Percentiles rank a stretch among this genome's conserved stretches.
Evolutionary conservation across 345 rosid species (phyloP).

Genomic region (Eucalyptus shirleyi): DNA sequence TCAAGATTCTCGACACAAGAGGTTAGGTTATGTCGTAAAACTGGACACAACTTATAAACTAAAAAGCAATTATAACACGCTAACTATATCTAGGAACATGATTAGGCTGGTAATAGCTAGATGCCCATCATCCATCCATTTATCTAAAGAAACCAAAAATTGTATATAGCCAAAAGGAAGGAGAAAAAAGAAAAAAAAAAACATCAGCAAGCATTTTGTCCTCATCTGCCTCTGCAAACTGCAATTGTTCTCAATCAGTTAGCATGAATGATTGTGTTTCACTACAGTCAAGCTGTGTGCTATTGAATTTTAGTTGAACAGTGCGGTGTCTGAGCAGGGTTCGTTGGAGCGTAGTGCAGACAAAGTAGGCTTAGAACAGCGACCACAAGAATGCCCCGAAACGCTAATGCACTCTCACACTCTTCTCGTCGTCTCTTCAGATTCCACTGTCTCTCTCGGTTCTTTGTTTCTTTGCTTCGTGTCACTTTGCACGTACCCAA

Average conservation of each 20-base stretch:
- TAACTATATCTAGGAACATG: background rate
- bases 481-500: background rate
- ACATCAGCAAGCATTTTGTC: background rate
- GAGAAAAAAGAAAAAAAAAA: background rate
- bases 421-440: background rate
- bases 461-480: background rate
- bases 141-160: background rate
- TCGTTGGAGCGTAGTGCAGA: background rate
- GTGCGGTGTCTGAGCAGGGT: background rate
- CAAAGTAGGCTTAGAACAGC: background rate
- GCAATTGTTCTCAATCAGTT: background rate
- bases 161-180: background rate
- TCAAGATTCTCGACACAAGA: background rate
- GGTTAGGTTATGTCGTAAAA: background rate
- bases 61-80: background rate
- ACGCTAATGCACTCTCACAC: background rate
- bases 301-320: background rate
- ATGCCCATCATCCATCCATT: background rate
- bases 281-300: background rate
- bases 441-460: background rate
- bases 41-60: background rate
- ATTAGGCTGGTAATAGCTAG: background rate
- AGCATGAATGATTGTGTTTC: background rate
- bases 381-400: background rate
- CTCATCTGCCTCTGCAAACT: background rate